These are phyloP conservation scores for Yarrowia divulgata DNA, from an alignment of 805 yeast genomes.

Conservation along the genomic window DNA sequence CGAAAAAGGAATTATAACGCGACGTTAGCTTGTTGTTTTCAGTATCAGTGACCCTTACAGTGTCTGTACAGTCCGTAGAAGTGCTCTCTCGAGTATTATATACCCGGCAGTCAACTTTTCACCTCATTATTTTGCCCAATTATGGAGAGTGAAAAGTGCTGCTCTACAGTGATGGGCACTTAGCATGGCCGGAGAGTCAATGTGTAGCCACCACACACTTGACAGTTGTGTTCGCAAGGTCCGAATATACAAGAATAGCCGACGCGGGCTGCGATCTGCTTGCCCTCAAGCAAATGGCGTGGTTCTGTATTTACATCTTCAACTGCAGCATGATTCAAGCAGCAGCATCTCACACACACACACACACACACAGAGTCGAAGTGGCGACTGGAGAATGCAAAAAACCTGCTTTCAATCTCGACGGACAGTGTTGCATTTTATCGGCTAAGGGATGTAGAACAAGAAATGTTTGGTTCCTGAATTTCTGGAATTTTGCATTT, in stretches of 20 bases:
- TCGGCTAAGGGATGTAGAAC: not conserved
- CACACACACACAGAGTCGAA: not conserved
- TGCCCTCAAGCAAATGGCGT: constrained; percentile 4
- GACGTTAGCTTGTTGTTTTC: not conserved
- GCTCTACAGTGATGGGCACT: too few relatives aligned
- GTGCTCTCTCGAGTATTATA: not conserved
- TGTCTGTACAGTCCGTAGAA: not conserved
- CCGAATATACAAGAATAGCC: not conserved
- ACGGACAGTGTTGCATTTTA: not conserved
- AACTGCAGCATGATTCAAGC: not conserved
- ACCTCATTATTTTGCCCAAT: not conserved
- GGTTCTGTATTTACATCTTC: constrained; percentile 13
- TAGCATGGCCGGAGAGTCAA: not conserved
- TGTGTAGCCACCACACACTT: not conserved
- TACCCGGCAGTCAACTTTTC: not conserved
- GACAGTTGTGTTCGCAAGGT: too few relatives aligned
- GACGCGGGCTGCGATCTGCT: constrained; percentile 1
- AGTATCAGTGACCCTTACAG: not conserved
- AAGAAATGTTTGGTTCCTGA: constrained; percentile 20
- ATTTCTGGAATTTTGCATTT: not conserved
- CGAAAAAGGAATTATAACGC: constrained; percentile 1
- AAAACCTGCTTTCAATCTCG: constrained; percentile 5
- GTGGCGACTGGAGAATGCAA: constrained; percentile 2
- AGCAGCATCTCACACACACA: constrained; percentile 9
- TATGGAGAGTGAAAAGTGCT: not conserved